Evolutionary conservation across 2,329 filamentous ascomycete species (phyloP).

Genomic region (Rhynchosporium secalis): DNA sequence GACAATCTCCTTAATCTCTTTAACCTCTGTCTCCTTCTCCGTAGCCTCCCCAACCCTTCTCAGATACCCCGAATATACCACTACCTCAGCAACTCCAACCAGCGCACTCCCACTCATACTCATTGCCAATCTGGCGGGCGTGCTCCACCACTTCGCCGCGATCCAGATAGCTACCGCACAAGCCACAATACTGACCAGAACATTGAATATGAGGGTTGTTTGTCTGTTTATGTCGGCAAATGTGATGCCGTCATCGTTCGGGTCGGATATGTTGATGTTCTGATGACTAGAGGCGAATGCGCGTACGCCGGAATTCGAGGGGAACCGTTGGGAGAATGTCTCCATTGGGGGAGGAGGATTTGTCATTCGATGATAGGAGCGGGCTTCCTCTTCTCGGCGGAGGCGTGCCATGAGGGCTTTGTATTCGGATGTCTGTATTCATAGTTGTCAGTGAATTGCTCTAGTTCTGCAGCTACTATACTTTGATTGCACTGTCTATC

Average conservation of each 20-base stretch:
- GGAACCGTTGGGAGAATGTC: constrained; percentile 60
- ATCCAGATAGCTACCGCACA: constrained; percentile 77
- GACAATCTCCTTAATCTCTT: constrained; percentile 68
- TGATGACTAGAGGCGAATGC: constrained; percentile 54
- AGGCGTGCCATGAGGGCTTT: constrained; percentile 84
- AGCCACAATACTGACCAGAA: constrained; percentile 81
- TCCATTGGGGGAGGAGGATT: constrained; percentile 58
- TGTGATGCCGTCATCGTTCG: constrained; percentile 63
- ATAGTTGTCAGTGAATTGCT: constrained; percentile 3
- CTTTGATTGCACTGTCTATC: no score
- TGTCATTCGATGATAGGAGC: constrained; percentile 79
- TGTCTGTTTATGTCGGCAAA: constrained; percentile 78
- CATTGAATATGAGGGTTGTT: constrained; percentile 82
- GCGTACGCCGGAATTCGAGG: constrained; percentile 51
- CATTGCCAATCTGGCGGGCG: constrained; percentile 67
- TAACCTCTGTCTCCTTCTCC: constrained; percentile 57
- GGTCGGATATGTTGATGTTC: constrained; percentile 44
- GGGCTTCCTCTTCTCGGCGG: constrained; percentile 77
- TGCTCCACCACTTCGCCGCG: constrained; percentile 73
- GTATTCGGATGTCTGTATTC: constrained; percentile 70
- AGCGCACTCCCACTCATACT: constrained; percentile 69
- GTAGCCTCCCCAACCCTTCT: constrained; percentile 70
- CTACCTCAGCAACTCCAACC: constrained; percentile 75
- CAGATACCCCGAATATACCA: constrained; percentile 73
- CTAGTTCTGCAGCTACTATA: background rate